Evolutionary conservation across 2,329 filamentous ascomycete genomes (phyloP).

Genomic region (Botrytis squamosa): DNA sequence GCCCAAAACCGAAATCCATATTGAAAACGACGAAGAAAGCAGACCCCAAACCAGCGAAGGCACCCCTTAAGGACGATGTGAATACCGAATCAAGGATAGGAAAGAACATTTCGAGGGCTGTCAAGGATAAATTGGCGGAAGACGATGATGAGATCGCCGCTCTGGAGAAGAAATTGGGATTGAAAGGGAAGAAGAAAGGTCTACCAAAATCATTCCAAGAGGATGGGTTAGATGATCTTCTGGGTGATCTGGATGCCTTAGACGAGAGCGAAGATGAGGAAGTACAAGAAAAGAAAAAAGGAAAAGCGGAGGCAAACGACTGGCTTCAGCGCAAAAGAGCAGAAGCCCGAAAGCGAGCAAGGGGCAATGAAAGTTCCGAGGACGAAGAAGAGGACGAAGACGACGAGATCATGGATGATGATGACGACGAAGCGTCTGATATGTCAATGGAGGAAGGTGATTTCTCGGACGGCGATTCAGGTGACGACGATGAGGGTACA

Average conservation of each 20-base stretch:
- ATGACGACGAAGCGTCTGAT: slow-evolving; percentile 38
- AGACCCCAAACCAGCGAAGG: slow-evolving; percentile 18
- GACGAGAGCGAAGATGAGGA: slow-evolving; percentile 52
- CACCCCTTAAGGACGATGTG: background rate
- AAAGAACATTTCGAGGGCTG: slow-evolving; percentile 34
- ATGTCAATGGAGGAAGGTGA: slow-evolving; percentile 36
- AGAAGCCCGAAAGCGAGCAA: slow-evolving; percentile 41
- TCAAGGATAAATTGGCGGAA: slow-evolving; percentile 66
- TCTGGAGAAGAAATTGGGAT: slow-evolving; percentile 82
- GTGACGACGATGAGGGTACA: slow-evolving; percentile 40
- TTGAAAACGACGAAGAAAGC: slow-evolving; percentile 33
- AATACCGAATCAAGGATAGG: slow-evolving; percentile 14
- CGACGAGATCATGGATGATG: slow-evolving; percentile 36
- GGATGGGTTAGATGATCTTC: slow-evolving; percentile 77
- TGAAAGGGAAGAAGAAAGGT: slow-evolving; percentile 67
- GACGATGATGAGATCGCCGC: slow-evolving; percentile 88
- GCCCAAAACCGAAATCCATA: slow-evolving; percentile 35
- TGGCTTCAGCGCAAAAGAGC: slow-evolving; percentile 60
- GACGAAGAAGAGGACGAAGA: slow-evolving; percentile 29
- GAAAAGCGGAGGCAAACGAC: slow-evolving; percentile 56
- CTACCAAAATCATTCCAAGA: slow-evolving; percentile 72
- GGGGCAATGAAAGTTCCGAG: slow-evolving; percentile 6
- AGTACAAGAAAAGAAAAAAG: slow-evolving; percentile 52
- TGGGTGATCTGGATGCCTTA: slow-evolving; percentile 57
- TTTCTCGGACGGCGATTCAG: slow-evolving; percentile 35